Evolutionary conservation across 768 basidiomycete species (phyloP).

Genomic region (Baorangia bicolor): DNA sequence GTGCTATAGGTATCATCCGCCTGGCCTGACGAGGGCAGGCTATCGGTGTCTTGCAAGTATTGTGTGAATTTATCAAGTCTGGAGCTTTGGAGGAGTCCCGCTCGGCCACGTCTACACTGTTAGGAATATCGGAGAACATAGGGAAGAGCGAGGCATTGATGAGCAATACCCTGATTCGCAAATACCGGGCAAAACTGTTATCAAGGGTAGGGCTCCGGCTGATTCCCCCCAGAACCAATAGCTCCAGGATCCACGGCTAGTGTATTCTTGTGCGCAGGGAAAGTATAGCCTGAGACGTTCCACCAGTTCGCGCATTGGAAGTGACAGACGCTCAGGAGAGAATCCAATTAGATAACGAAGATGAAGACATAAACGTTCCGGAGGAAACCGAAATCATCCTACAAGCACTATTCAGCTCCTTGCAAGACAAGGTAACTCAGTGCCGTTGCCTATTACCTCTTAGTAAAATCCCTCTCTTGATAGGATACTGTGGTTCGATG

Average conservation of each 20-base stretch:
- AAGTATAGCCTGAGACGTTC: conserved; percentile 22
- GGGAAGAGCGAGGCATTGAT: conserved; percentile 40
- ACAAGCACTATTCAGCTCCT: conserved; percentile 64
- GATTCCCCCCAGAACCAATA: conserved; percentile 47
- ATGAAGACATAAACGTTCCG: conserved; percentile 63
- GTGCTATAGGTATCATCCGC: not conserved
- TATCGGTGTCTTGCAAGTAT: conserved; percentile 65
- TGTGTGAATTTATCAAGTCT: conserved; percentile 70
- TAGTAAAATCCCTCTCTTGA: not conserved
- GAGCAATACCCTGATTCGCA: conserved; percentile 66
- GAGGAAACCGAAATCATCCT: conserved; percentile 75
- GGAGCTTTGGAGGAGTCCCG: conserved; percentile 55
- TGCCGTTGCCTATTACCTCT: not conserved
- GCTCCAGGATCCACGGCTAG: conserved; percentile 43
- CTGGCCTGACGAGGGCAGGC: conserved; percentile 40
- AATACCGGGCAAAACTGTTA: conserved; percentile 64
- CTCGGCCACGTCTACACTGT: conserved; percentile 41
- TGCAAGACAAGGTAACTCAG: conserved; percentile 78
- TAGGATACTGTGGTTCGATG: conserved; percentile 95
- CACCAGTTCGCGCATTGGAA: conserved; percentile 27
- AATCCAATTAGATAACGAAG: conserved; percentile 21
- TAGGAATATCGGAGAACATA: conserved; percentile 45
- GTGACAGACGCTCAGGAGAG: conserved; percentile 7
- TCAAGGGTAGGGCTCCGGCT: conserved; percentile 63
- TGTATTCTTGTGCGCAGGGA: conserved; percentile 20